Evolutionary conservation across 1,284 basidiomycete species (phyloP).

Genomic region (Retiboletus flavoniger): DNA sequence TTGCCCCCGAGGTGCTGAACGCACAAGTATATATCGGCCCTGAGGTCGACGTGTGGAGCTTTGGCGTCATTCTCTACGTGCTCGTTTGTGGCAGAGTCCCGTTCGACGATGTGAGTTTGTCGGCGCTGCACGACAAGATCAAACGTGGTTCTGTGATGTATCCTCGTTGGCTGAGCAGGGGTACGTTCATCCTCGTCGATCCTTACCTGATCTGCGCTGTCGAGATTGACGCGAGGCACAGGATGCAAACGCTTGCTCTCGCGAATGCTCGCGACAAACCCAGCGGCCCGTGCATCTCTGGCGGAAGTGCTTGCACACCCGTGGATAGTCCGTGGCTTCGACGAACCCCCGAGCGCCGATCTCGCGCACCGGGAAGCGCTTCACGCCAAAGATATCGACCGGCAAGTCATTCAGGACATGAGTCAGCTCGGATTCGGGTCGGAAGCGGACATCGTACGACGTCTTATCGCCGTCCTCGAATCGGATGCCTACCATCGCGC

Average conservation of each 20-base stretch:
- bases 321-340: constrained; percentile 86
- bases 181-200: constrained; percentile 42
- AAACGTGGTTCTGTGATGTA: constrained; percentile 97
- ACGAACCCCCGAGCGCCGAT: not conserved
- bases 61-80: constrained; percentile 96
- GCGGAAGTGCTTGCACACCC: constrained; percentile 85
- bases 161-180: constrained; percentile 92
- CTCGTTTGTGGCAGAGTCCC: constrained; percentile 98
- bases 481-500: not conserved
- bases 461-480: not conserved
- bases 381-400: not conserved
- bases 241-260: constrained; percentile 95
- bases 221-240: constrained; percentile 30
- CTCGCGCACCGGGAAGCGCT: not conserved
- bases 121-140: constrained; percentile 97
- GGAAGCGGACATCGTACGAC: not conserved
- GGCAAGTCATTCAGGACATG: not conserved
- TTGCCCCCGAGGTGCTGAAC: constrained; percentile 94
- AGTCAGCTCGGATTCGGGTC: not conserved
- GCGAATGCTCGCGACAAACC: constrained; percentile 95
- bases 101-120: constrained; percentile 99
- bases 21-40: constrained; percentile 96
- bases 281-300: constrained; percentile 77
- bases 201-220: too few species aligned
- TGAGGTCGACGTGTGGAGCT: constrained; percentile 98